Conservation (phyloP, 108 stramenopile species). For the Epithemia pelagica region DNA sequence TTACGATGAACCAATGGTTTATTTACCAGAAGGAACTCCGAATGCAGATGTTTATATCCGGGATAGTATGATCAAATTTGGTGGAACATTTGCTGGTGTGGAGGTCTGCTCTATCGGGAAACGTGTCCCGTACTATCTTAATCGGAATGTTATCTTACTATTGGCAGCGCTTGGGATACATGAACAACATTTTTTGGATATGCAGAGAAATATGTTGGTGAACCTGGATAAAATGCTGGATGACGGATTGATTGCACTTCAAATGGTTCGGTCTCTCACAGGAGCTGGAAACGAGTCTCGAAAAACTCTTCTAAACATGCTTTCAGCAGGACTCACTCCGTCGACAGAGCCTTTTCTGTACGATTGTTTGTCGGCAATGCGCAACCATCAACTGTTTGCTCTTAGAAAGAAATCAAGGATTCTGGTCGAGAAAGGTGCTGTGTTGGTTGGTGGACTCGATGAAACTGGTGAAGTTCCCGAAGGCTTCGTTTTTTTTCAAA, state of each 20-base stretch:
- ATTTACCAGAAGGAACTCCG: not conserved
- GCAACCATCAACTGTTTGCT: conserved; percentile 20
- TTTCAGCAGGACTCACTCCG: conserved; percentile 8
- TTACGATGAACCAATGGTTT: conserved; percentile 13
- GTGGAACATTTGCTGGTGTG: conserved; percentile 11
- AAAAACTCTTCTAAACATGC: conserved; percentile 12
- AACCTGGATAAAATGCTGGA: conserved; percentile 18
- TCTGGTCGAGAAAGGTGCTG: conserved; percentile 8
- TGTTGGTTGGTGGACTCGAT: conserved; percentile 9
- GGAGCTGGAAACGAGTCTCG: conserved; percentile 15
- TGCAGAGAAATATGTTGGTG: conserved; percentile 10
- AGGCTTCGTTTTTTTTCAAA: conserved; percentile 8
- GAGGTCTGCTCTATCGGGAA: conserved; percentile 19
- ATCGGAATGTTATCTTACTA: conserved; percentile 22
- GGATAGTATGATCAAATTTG: conserved; percentile 20
- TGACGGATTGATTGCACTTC: not conserved
- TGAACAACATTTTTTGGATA: conserved; percentile 7
- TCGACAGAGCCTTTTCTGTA: conserved; percentile 19
- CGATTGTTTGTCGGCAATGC: conserved; percentile 13
- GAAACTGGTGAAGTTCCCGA: conserved; percentile 9
- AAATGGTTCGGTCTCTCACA: conserved; percentile 6
- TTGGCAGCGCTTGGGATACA: not conserved
- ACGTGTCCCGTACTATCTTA: conserved; percentile 20
- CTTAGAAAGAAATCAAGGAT: conserved; percentile 19
- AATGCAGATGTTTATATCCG: conserved; percentile 17